phyloP scores from a whole-genome alignment of 177 flowering plant species.

The Vitis hybrid region DNA sequence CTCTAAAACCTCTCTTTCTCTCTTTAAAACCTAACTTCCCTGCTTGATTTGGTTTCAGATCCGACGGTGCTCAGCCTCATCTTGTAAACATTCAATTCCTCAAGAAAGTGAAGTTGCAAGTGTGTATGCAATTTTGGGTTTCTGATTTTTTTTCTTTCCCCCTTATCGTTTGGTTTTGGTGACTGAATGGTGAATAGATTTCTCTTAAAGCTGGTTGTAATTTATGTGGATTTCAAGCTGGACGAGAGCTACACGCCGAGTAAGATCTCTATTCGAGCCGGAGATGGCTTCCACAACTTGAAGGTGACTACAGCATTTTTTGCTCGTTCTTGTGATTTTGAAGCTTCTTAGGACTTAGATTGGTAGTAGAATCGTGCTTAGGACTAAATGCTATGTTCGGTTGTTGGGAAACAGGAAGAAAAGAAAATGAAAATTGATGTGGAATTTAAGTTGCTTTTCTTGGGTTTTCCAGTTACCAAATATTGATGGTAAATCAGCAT shows the following conservation, averaged over 20 bases:
- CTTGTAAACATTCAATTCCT: slow-evolving; percentile 87
- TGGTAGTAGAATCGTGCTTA: too few species aligned
- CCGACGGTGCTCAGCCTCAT: slow-evolving; percentile 95
- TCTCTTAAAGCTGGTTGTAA: slow-evolving; percentile 55
- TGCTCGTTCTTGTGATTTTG: too few species aligned
- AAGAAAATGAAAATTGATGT: too few species aligned
- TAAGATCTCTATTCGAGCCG: slow-evolving; percentile 85
- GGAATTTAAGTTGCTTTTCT: neutral
- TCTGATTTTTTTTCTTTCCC: neutral
- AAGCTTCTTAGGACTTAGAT: too few species aligned
- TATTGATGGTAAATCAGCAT: neutral
- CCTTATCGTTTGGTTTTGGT: neutral
- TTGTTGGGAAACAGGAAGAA: too few species aligned
- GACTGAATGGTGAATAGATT: neutral
- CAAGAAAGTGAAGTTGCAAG: slow-evolving; percentile 88
- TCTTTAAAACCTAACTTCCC: neutral
- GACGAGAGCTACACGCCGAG: slow-evolving; percentile 98
- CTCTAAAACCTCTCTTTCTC: neutral
- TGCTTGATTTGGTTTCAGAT: slow-evolving; percentile 37
- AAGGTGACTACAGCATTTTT: slow-evolving; percentile 44
- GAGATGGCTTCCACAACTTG: slow-evolving; percentile 95
- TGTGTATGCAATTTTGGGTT: slow-evolving; percentile 10
- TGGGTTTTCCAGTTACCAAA: neutral
- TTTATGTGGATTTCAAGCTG: slow-evolving; percentile 94
- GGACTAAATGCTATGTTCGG: too few species aligned